These are phyloP conservation scores for Binderoboletus segoi DNA, from an alignment of 1,284 basidiomycete species.

Conservation along the genomic window DNA sequence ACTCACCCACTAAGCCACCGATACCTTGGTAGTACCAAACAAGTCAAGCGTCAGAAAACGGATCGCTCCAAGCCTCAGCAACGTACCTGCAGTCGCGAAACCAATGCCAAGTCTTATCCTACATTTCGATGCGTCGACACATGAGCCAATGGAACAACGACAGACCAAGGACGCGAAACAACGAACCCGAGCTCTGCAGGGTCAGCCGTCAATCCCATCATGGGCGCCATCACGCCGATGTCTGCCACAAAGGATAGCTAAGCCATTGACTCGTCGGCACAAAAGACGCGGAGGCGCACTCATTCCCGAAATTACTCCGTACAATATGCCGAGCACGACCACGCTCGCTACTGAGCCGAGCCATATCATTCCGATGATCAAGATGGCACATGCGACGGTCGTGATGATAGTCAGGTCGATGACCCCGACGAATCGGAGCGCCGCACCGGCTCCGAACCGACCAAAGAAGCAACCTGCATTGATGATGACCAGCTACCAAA, in stretches of 20 bases:
- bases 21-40: conserved; percentile 22
- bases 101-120: conserved; percentile 32
- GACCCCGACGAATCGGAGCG: conserved; percentile 41
- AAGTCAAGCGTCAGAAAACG: too few relatives aligned
- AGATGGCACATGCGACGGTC: conserved; percentile 23
- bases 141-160: background rate
- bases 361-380: conserved; percentile 46
- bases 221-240: conserved; percentile 29
- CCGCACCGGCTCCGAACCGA: conserved; percentile 39
- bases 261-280: too few relatives aligned
- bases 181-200: conserved; percentile 32
- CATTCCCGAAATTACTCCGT: too few relatives aligned
- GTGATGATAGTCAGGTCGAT: conserved; percentile 45
- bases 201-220: conserved; percentile 27
- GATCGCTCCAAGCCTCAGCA: too few relatives aligned
- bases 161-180: background rate
- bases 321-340: conserved; percentile 48
- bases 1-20: conserved; percentile 29
- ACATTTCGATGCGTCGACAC: background rate
- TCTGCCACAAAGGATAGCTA: too few relatives aligned
- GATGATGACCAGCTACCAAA: conserved; percentile 43
- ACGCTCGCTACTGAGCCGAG: conserved; percentile 43
- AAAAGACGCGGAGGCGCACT: too few relatives aligned
- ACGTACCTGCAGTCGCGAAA: conserved; percentile 25
- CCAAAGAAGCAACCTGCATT: conserved; percentile 46